Conservation (phyloP, 108 stramenopile species). For the Phaeodactylum tricornutum region DNA sequence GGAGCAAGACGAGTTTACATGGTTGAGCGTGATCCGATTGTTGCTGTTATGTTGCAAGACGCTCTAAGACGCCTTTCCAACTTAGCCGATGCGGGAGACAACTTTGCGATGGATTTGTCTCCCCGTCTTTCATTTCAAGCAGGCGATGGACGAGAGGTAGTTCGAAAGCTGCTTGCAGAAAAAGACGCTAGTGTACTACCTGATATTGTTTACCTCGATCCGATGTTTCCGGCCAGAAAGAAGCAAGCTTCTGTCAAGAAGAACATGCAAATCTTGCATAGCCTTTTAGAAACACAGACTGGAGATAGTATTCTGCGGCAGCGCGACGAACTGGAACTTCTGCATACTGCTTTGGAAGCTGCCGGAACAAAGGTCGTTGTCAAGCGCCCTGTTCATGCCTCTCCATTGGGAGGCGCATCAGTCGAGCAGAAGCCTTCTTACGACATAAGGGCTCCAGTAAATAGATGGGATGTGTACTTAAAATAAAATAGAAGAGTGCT, state of each 20-base stretch:
- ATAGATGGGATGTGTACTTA: conserved; percentile 85
- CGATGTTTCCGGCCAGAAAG: conserved; percentile 78
- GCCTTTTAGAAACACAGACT: conserved; percentile 39
- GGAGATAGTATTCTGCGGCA: conserved; percentile 1
- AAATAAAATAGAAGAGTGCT: too few relatives aligned
- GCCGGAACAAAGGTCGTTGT: conserved; percentile 58
- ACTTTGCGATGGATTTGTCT: conserved; percentile 3
- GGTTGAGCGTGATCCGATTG: conserved; percentile 74
- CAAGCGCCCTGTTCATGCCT: conserved; percentile 66
- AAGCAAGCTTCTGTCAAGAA: conserved; percentile 74
- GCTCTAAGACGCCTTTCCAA: conserved; percentile 47
- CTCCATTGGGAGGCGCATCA: conserved; percentile 30
- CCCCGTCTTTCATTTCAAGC: conserved; percentile 29
- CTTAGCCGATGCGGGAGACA: conserved; percentile 5
- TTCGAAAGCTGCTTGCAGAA: conserved; percentile 1
- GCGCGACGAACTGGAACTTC: conserved; percentile 36
- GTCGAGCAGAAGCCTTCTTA: conserved; percentile 38
- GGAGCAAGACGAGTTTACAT: conserved; percentile 31
- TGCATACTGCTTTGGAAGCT: conserved; percentile 26
- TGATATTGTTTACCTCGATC: conserved; percentile 74
- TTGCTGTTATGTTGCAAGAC: conserved; percentile 49
- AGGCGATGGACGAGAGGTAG: conserved; percentile 38
- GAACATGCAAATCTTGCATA: conserved; percentile 74
- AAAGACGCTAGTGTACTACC: conserved; percentile 15
- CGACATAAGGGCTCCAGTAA: conserved; percentile 50